Conservation (phyloP, 2,329 filamentous ascomycete genomes). For the Pseudopithomyces maydicus region DNA sequence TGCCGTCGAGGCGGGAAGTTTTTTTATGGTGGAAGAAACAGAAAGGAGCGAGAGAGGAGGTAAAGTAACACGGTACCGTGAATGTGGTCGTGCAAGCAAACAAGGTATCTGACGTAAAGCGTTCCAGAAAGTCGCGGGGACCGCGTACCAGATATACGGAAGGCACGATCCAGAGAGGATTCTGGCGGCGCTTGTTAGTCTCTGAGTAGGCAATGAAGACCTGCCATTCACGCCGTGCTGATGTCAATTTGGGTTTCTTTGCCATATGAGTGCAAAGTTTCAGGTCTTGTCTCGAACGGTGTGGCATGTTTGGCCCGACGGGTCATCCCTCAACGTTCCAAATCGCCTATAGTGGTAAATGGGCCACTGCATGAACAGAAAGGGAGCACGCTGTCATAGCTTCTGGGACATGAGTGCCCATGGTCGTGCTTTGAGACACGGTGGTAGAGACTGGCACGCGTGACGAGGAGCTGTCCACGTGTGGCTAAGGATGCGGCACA, state of each 20-base stretch:
- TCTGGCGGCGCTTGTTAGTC: background rate
- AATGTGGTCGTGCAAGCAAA: background rate
- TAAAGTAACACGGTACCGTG: background rate
- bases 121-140: background rate
- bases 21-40: background rate
- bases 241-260: slow-evolving; percentile 1
- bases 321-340: background rate
- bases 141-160: background rate
- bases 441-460: background rate
- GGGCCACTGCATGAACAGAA: background rate
- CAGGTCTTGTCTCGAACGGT: background rate
- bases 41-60: background rate
- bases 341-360: background rate
- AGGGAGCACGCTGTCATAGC: background rate
- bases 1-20: background rate
- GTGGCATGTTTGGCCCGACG: background rate
- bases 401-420: background rate
- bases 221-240: background rate
- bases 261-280: background rate
- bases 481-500: slow-evolving; percentile 3
- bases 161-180: background rate
- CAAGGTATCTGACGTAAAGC: background rate
- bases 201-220: background rate
- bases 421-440: background rate
- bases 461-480: slow-evolving; percentile 2